These are phyloP conservation scores for Podosphaera aphanis DNA, from an alignment of 2,329 filamentous ascomycete species.

Conservation along the genomic window DNA sequence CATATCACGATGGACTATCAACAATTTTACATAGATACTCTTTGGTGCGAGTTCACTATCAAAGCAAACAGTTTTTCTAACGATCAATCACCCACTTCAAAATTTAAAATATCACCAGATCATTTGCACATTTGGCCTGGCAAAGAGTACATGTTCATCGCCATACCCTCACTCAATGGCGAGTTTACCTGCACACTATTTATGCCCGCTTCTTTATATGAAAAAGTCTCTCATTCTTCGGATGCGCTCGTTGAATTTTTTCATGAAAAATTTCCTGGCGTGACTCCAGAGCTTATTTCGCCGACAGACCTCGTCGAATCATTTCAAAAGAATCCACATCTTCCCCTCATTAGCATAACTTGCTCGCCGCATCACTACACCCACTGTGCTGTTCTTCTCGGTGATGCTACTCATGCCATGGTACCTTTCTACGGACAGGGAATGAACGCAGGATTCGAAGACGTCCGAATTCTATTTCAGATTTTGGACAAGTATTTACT, in stretches of 20 bases:
- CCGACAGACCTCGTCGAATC: constrained; percentile 45
- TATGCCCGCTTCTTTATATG: constrained; percentile 48
- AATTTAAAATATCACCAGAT: constrained; percentile 67
- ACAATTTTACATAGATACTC: constrained; percentile 84
- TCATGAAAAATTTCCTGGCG: constrained; percentile 64
- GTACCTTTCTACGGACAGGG: constrained; percentile 97
- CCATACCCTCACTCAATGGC: constrained; percentile 55
- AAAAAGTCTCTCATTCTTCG: constrained; percentile 38
- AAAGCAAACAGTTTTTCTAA: constrained; percentile 22
- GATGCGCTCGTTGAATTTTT: constrained; percentile 48
- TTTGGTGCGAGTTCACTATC: constrained; percentile 94
- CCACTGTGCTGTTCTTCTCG: constrained; percentile 59
- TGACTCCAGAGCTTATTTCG: constrained; percentile 42
- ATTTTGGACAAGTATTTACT: constrained; percentile 41
- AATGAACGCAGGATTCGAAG: constrained; percentile 91
- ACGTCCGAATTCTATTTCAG: constrained; percentile 70
- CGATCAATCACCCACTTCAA: constrained; percentile 17
- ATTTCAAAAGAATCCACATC: constrained; percentile 63
- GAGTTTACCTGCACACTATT: constrained; percentile 93
- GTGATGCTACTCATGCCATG: constrained; percentile 92
- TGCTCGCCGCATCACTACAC: constrained; percentile 69
- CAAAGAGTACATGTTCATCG: constrained; percentile 92
- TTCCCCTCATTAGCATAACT: constrained; percentile 84
- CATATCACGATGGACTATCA: constrained; percentile 72
- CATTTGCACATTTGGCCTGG: constrained; percentile 97